Evolutionary conservation across 169 alveolate species (phyloP), one percentile per base, ranked within the genome.

Genomic region (Plasmodium berghei): DNA sequence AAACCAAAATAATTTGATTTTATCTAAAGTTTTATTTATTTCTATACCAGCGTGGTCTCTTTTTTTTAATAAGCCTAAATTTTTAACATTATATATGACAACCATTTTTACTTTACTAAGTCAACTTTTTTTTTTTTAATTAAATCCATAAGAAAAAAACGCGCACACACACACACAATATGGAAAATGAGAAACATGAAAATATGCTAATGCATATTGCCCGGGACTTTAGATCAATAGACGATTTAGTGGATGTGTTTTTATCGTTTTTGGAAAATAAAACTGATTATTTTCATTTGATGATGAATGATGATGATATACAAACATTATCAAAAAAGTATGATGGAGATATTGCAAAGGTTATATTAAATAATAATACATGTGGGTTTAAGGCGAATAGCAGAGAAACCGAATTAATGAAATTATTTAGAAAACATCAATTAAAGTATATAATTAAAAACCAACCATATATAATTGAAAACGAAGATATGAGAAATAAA

Each of bases 131-230:
- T 34, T 3, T 6, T 34, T 1, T 34, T 5, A 34, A 5, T 34
- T 34, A 34, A 34, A 34, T 4, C 0, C 42, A 34, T 34, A 34
- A 34, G 42, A 34, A 34, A 34, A 34, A 34, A 34, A n/a, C n/a
- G n/a, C n/a, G n/a, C 8, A 4, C 8, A 34, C 42, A 34, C 42
- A 34, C 42, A 34, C 42, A 34, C 46, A 64, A n/a, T 77, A 83
- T 83, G 90, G 86, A 52, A 16, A 40, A 45, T 59, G 90, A 69
- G 45, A 83, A 67, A 16, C 90, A 83, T 52, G 90, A 83, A 62
- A 83, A 69, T 69, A 83, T 83, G 90, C 34, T 83, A 20, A 71
- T 83, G 72, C 86, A 83, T 28, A 83, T 83, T 42, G 85, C 90
- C 24, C 86, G 86, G 20, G 90, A 83, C 28, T 83, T 55, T 40